Evolutionary conservation across 495 filamentous ascomycete genomes (phyloP).

Genomic region (Monascus purpureus): DNA sequence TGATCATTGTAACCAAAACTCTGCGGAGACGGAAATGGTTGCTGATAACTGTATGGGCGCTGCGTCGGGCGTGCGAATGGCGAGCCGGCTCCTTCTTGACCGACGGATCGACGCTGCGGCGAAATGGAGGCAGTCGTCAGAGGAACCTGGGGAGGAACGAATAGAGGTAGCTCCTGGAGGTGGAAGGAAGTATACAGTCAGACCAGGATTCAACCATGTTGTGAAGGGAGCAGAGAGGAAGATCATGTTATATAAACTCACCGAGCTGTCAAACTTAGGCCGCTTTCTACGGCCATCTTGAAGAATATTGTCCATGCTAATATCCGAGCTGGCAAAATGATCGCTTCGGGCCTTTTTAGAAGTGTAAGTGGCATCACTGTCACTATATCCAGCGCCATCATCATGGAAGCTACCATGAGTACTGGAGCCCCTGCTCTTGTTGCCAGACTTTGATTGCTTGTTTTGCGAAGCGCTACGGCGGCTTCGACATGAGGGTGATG

Average conservation of each 20-base stretch:
- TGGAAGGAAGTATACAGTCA: constrained; percentile 9
- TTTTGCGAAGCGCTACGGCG: constrained; percentile 69
- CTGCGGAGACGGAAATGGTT: constrained; percentile 65
- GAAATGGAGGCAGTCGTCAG: constrained; percentile 81
- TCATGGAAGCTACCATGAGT: constrained; percentile 49
- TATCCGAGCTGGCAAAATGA: constrained; percentile 82
- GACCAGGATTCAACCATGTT: no score
- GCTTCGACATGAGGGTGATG: constrained; percentile 67
- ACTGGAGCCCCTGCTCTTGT: constrained; percentile 56
- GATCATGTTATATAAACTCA: constrained; percentile 46
- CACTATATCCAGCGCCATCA: constrained; percentile 64
- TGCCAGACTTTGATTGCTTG: constrained; percentile 48
- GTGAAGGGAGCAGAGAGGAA: no score
- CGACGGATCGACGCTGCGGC: constrained; percentile 62
- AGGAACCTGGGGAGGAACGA: constrained; percentile 85
- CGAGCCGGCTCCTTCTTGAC: constrained; percentile 43
- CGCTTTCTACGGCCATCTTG: constrained; percentile 91
- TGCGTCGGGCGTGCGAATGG: constrained; percentile 60
- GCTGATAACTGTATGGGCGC: constrained; percentile 57
- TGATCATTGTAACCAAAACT: constrained; percentile 47
- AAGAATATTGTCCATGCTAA: constrained; percentile 94
- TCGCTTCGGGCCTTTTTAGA: constrained; percentile 61
- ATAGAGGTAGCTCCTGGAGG: constrained; percentile 78
- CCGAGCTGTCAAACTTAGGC: constrained; percentile 94
- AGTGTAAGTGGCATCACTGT: constrained; percentile 64